Base-by-base conservation (phyloP, 148 eudicot genomes). In the Camellia lanceoleosa region DNA sequence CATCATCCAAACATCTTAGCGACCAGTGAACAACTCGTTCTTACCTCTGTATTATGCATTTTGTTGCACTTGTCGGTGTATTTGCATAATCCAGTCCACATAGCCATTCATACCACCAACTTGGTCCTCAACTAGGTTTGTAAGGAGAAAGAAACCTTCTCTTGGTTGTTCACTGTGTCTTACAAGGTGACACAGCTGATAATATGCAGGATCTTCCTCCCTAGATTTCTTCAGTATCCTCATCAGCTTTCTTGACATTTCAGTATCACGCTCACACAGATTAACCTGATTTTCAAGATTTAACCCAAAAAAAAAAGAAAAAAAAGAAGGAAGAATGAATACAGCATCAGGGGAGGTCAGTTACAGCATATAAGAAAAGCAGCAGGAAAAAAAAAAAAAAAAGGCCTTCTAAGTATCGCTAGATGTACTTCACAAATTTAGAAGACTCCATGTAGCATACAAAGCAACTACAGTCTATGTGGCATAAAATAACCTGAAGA, bases 81-180 rank as follows among this genome's bases (percentile, higher is more conserved):
- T 85, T 87, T 86, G 94, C 82, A 85, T 30, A 65, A 97, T 81
- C 99, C 99, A 97, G 63, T 97, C 99, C 70, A 82, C 80, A 85
- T 97, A 97, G 83, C 98, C 89, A 84, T 83, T 90, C 62, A 86
- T 83, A 79, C 95, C 95, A 42, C 94, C 91, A 51, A 85, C 83
- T 72, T 92, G 97, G 86, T 97, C 99, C 87, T 97, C 99, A 7
- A 97, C 86, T 51, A 97, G 90, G 84, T 92, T 92, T 78, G 89
- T 77, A 58, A 97, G 95, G 70, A 93, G 87, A 86, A 89, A 94
- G 83, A 85, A 89, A 60, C 97, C 95, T 91, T 97, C 99, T 81
- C 94, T 82, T 12, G 99, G 98, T 81, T 96, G 99, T 83, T 94
- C 98, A 49, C 99, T 97, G 88, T 94, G 99, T 83, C 95, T 88